Evolutionary conservation across 2,329 filamentous ascomycete species (phyloP).

Genomic region (Coniochaeta sp.): DNA sequence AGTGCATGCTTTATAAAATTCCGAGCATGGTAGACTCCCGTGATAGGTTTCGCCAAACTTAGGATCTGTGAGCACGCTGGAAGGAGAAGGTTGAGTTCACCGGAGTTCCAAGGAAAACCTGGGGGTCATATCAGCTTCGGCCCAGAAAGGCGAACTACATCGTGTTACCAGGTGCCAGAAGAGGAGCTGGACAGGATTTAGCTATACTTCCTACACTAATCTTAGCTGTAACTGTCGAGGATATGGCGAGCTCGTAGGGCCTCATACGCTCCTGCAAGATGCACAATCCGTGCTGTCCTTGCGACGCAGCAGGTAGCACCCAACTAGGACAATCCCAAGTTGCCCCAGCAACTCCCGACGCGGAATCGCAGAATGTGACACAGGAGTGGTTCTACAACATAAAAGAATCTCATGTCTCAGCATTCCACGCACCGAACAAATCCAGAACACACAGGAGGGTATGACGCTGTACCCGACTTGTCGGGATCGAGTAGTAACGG

Average conservation of each 20-base stretch:
- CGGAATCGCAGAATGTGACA: background rate
- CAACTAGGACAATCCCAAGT: background rate
- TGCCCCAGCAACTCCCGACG: background rate
- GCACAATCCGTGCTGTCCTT: background rate
- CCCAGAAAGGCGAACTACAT: too few species aligned
- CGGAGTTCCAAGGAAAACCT: too few species aligned
- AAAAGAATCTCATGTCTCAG: background rate
- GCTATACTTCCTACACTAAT: background rate
- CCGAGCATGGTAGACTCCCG: too few species aligned
- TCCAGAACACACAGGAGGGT: background rate
- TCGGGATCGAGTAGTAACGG: background rate
- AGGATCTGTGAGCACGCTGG: background rate
- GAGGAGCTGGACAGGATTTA: too few species aligned
- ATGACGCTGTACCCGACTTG: background rate
- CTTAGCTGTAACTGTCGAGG: background rate
- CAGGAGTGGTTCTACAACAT: background rate
- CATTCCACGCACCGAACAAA: background rate
- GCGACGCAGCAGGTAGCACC: background rate
- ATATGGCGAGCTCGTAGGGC: background rate
- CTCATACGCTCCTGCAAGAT: background rate
- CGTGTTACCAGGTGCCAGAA: too few species aligned
- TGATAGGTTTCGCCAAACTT: background rate
- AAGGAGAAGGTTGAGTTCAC: too few species aligned
- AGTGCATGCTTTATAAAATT: background rate
- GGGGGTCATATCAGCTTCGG: too few species aligned